Evolutionary conservation across 176 grass and related monocot species (phyloP).

Genomic region (Ampelocalamus luodianensis): DNA sequence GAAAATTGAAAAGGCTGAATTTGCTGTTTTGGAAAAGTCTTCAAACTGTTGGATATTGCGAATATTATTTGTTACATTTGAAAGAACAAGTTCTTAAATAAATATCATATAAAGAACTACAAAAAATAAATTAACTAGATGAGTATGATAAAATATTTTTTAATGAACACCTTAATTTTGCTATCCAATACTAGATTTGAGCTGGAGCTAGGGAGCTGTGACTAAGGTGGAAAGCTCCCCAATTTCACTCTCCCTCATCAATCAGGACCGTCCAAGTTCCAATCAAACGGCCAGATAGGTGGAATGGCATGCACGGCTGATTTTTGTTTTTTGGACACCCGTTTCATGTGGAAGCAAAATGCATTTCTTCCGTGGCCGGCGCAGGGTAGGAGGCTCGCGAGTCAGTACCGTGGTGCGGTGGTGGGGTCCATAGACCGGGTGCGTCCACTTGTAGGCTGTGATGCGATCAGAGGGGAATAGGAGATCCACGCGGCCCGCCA

Average conservation of each 20-base stretch:
- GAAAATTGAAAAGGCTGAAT: not conserved
- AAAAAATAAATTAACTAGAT: not conserved
- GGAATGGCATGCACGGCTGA: no score
- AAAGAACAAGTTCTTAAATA: not conserved
- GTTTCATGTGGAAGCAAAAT: no score
- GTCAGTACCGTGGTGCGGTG: no score
- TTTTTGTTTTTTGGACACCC: no score
- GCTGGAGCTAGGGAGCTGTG: no score
- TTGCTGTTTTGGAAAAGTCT: not conserved
- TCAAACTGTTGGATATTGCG: not conserved
- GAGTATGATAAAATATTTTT: not conserved
- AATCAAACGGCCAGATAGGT: no score
- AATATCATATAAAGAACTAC: not conserved
- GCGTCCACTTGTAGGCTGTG: not conserved
- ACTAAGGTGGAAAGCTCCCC: no score
- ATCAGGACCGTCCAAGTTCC: no score
- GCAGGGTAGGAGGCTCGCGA: no score
- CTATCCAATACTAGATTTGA: not conserved
- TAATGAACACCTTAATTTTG: not conserved
- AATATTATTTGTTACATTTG: not conserved
- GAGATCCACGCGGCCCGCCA: not conserved
- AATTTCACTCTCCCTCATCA: no score
- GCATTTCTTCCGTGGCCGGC: no score
- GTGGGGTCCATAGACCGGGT: constrained; percentile 23
- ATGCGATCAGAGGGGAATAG: not conserved